Conservation (phyloP, 768 basidiomycete genomes). For the Phlegmacium glaucopus region DNA sequence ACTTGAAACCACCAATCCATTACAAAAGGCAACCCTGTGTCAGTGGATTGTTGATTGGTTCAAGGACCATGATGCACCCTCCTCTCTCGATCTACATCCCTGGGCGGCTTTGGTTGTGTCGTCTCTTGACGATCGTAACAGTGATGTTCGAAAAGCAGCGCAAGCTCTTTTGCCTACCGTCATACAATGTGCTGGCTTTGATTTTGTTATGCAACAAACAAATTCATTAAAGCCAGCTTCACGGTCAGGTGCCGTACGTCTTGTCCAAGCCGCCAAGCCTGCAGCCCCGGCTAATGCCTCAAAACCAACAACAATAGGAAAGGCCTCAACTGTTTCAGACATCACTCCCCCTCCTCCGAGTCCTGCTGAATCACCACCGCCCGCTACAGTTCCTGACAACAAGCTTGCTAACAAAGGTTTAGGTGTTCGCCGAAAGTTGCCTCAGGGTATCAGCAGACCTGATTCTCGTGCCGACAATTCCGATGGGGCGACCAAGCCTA, state of each 20-base stretch:
- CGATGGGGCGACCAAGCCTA: constrained; percentile 30
- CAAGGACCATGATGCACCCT: constrained; percentile 54
- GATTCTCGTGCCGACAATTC: constrained; percentile 45
- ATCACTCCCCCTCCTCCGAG: constrained; percentile 14
- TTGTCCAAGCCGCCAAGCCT: constrained; percentile 83
- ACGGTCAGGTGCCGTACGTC: constrained; percentile 73
- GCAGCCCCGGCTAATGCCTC: constrained; percentile 28
- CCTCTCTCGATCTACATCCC: constrained; percentile 62
- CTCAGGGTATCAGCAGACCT: constrained; percentile 54
- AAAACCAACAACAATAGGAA: constrained; percentile 23
- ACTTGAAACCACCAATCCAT: constrained; percentile 83
- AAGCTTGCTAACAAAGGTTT: constrained; percentile 47
- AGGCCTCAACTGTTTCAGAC: constrained; percentile 28
- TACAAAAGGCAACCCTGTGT: constrained; percentile 77
- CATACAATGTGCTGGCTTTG: constrained; percentile 73
- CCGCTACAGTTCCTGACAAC: constrained; percentile 29
- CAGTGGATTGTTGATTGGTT: constrained; percentile 82
- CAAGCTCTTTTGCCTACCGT: constrained; percentile 76
- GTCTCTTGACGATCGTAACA: constrained; percentile 87
- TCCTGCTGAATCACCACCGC: constrained; percentile 43
- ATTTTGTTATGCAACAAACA: constrained; percentile 84
- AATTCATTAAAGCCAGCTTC: constrained; percentile 90
- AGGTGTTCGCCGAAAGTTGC: constrained; percentile 72
- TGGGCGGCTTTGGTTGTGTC: constrained; percentile 65
- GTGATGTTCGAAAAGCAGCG: constrained; percentile 90